Evolutionary conservation across 192 early-diverging fungal species (phyloP).

Genomic region (Funneliformis mosseae): DNA sequence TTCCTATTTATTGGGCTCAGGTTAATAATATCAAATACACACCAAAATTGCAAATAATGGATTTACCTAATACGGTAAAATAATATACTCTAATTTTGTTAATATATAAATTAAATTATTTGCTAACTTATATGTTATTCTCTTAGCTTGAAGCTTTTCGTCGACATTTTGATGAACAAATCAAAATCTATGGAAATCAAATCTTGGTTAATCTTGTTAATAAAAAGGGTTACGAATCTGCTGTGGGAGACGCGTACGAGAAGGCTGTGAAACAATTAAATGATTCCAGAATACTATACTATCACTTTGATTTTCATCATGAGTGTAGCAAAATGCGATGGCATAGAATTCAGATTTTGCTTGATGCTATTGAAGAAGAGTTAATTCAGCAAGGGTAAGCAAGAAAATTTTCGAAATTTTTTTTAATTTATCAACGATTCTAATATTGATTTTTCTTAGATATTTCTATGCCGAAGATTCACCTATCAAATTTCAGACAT

Average conservation of each 20-base stretch:
- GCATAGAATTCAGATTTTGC: conserved; percentile 81
- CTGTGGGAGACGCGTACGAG: conserved; percentile 80
- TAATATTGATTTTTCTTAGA: conserved; percentile 38
- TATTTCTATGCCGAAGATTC: conserved; percentile 56
- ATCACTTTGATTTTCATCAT: conserved; percentile 97
- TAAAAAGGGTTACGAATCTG: conserved; percentile 89
- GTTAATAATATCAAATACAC: conserved; percentile 90
- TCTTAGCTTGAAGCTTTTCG: conserved; percentile 65
- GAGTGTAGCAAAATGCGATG: conserved; percentile 97
- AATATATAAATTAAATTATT: neutral
- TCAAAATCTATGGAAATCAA: conserved; percentile 75
- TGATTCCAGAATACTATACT: conserved; percentile 67
- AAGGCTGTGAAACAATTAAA: conserved; percentile 62
- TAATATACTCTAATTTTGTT: neutral
- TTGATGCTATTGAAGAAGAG: conserved; percentile 75
- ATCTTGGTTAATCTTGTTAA: conserved; percentile 94
- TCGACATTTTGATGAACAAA: conserved; percentile 74
- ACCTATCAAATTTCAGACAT: conserved; percentile 60
- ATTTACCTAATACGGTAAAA: conserved; percentile 66
- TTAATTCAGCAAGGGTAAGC: conserved; percentile 56
- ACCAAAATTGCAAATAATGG: conserved; percentile 80
- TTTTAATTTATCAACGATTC: neutral
- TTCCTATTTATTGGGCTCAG: conserved; percentile 95
- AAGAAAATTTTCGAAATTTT: neutral
- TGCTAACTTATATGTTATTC: conserved; percentile 31